Percentiles rank a stretch among this genome's conserved stretches.
Conservation (phyloP, 2,329 filamentous ascomycete genomes). For the Aspergillus sergii region DNA sequence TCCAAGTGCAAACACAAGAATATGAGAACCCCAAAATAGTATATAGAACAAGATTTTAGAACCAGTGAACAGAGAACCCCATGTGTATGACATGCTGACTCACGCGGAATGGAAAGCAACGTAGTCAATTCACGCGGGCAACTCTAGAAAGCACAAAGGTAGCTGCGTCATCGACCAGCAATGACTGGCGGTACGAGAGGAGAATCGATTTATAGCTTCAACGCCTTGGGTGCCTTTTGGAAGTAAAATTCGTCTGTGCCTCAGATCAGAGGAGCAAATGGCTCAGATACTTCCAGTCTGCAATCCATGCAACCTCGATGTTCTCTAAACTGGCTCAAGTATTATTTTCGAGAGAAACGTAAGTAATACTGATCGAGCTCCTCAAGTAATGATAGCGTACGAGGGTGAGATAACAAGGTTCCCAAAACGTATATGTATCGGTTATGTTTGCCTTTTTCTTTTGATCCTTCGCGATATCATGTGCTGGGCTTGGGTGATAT, state of each 20-base stretch:
- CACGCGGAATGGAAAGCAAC: slow-evolving; percentile 29
- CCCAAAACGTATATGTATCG: background rate
- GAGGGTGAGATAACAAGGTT: background rate
- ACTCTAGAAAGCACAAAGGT: background rate
- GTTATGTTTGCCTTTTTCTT: background rate
- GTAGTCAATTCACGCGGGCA: slow-evolving; percentile 7
- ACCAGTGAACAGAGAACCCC: slow-evolving; percentile 63
- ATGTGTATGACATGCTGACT: slow-evolving; percentile 47
- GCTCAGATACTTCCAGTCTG: background rate
- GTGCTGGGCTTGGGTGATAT: background rate
- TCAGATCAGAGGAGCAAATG: background rate
- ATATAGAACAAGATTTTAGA: slow-evolving; percentile 78
- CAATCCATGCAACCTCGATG: background rate
- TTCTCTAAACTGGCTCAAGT: background rate
- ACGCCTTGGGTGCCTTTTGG: background rate
- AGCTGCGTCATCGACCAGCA: slow-evolving; percentile 29
- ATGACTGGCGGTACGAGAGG: slow-evolving; percentile 23
- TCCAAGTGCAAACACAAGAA: slow-evolving; percentile 77
- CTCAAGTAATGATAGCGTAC: background rate
- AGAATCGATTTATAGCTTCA: background rate
- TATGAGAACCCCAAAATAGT: slow-evolving; percentile 79
- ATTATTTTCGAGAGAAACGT: background rate
- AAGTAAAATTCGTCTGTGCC: background rate
- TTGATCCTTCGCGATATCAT: background rate
- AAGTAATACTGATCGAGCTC: background rate